Base-by-base conservation (phyloP, 495 filamentous ascomycete species). In the Xylona heveae region DNA sequence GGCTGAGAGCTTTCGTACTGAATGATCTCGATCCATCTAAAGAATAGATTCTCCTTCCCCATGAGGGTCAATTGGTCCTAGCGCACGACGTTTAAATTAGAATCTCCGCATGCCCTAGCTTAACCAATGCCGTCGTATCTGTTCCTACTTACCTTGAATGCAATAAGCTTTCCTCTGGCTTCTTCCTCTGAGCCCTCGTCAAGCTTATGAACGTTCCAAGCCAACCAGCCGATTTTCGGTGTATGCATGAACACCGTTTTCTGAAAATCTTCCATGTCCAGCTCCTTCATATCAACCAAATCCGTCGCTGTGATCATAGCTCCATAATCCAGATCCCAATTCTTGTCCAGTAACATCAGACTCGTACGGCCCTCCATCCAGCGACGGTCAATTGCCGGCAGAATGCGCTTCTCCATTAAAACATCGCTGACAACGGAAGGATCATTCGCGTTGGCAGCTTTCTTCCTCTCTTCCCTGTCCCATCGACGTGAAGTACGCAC, bases 1-100 rank as follows among this genome's bases (percentile, higher is more conserved):
- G 78, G 68, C 37, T 62, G 62, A 19, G 64, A 65, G 30, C 75
- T 76, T 52, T 88, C 81, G 43, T 66, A 81, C 49, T 90, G 80
- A 24, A 90, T 59, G 34, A 88, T 50, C 53, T 91, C 81, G 30
- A 84, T 74, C 76, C 78, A 83, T 20, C 72, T 62, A 50, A 72
- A 88, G 53, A 91, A 91, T 5, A 91, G 48, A 35, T 72, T 65
- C 48, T 88, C 81, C 49, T 88, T 84, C 6, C 77, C 77, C 46
- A 83, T 53, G 2, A 58, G 58, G 2, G 64, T 60, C 37, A 90
- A 54, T 28, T 64, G 64, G 25, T 83, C n/a, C n/a, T n/a, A n/a
- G n/a, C n/a, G n/a, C n/a, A n/a, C n/a, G n/a, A n/a, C n/a, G n/a
- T n/a, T n/a, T n/a, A n/a, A n/a, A n/a, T n/a, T n/a, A n/a, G n/a